Evolutionary conservation across 768 basidiomycete genomes (phyloP), one percentile per base, ranked within the genome.

Genomic region (Pleurotus platypus): DNA sequence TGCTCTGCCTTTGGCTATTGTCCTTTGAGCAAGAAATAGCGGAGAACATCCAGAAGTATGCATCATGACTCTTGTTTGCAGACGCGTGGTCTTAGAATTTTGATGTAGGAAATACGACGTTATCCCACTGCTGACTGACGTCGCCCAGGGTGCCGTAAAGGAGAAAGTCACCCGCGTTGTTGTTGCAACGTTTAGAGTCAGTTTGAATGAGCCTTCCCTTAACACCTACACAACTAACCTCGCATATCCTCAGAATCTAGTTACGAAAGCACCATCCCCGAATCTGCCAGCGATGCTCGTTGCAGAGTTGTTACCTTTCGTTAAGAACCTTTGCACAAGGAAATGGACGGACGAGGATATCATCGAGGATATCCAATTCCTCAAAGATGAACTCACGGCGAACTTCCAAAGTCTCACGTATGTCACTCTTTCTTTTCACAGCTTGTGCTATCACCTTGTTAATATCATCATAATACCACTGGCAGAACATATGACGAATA

Each of bases 301-400:
- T 5, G 84, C 87, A 3, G 86, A 93, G 64, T 76, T 97, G 3
- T 78, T 97, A 2, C 90, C 93, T 0, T 96, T 94, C 67, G 82
- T 85, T 57, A 90, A 90, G 75, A 94, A 90, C 60, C 82, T 98
- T 7, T 83, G 83, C 47, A 72, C 80, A 7, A 81, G 94, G 45
- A 98, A 98, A 70, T 94, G 90, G 84, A 89, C 90, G 0, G 97
- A 99, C 66, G 96, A 98, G 59, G 97, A 99, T 67, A 84, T 98
- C 57, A 72, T 90, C 20, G 95, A 98, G 63, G 97, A 99, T 64
- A 82, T 98, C 6, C 84, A 87, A 49, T 97, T 89, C 70, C 80
- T 98, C 18, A 81, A 82, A 61, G 90, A 93, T 46, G 94, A 97
- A 66, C 75, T 99, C n/a, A 85, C 85, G 43, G 76, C 78, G 30